phyloP scores from a whole-genome alignment of 2,329 filamentous ascomycete genomes.

The Chrysoporthe deuterocubensis region DNA sequence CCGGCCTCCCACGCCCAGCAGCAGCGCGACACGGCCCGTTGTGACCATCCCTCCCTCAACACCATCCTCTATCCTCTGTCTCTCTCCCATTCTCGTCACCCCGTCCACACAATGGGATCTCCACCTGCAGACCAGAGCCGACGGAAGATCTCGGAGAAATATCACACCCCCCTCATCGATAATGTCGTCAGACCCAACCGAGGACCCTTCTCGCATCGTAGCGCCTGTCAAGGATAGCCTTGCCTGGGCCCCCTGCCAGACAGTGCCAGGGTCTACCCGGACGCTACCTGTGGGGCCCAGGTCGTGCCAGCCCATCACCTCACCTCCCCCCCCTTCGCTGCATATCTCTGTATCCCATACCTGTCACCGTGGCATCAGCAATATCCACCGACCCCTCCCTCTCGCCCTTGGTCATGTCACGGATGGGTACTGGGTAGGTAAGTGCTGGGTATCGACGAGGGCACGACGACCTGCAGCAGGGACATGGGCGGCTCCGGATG shows the following conservation, averaged over 20 bases:
- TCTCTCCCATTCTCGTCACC: no score
- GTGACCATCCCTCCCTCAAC: not conserved
- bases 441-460: not conserved
- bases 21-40: no score
- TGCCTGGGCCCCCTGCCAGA: not conserved
- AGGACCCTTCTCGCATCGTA: slow-evolving; percentile 24
- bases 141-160: slow-evolving; percentile 20
- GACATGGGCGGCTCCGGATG: not conserved
- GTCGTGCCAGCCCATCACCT: no score
- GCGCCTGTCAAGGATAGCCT: slow-evolving; percentile 11
- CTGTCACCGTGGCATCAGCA: not conserved
- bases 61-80: no score
- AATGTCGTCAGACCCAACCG: slow-evolving; percentile 23
- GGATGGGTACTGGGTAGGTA: not conserved
- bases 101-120: not conserved
- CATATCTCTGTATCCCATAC: no score
- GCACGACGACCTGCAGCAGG: slow-evolving; percentile 1
- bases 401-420: slow-evolving; percentile 1
- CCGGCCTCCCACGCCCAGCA: no score
- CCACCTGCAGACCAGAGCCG: not conserved
- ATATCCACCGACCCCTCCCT: slow-evolving; percentile 5
- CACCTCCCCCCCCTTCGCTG: no score
- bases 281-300: not conserved
- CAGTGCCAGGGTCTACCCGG: not conserved
- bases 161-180: not conserved